Base-by-base conservation (phyloP, 1,139 yeast species). In the Keqinozyma sinolaborantium region DNA sequence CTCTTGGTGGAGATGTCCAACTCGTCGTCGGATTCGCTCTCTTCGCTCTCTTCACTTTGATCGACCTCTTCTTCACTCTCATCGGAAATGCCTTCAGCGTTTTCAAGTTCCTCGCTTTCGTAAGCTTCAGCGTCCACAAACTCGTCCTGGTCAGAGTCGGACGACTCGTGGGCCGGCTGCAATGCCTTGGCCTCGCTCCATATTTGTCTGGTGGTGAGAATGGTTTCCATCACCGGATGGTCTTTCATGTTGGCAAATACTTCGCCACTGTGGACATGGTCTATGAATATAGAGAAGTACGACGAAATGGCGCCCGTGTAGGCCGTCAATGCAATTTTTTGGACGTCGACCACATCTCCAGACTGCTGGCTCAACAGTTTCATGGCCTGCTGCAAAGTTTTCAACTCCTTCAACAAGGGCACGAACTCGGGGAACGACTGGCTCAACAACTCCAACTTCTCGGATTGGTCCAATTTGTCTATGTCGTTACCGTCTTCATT, bases 171-270 rank as follows among this genome's bases (percentile, higher is more conserved):
- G 35, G n/a, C 30, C 27, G 16, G 33, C 34, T 4, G 32, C 36
- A 82, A 53, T 35, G 62, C 77, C 30, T 55, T 67, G 3, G 87
- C 90, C 46, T 82, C 90, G 52, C 94, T 74, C 96, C 97, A 90
- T n/a, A 84, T 72, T 52, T 88, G 96, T 44, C 94, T 73, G 3
- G 92, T 71, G 34, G 83, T 79, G 36, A 90, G 65, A 27, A 90
- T 82, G 20, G 83, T 73, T 48, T 85, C 90, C 95, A 90, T 88
- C 2, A 90, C 83, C 2, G 92, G 85, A 45, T 83, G 90, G 35
- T 85, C 94, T 47, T 84, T 87, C 82, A 90, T 78, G 19, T 81
- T 68, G 21, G 54, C 39, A 47, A 81, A 79, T 6, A 70, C 69
- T 32, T 79, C 83, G 4, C 70, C 76, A 25, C 66, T 65, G 25